Evolutionary conservation across 225 moss, liverwort and hornwort species (phyloP).

Genomic region (Neckera pumila): DNA sequence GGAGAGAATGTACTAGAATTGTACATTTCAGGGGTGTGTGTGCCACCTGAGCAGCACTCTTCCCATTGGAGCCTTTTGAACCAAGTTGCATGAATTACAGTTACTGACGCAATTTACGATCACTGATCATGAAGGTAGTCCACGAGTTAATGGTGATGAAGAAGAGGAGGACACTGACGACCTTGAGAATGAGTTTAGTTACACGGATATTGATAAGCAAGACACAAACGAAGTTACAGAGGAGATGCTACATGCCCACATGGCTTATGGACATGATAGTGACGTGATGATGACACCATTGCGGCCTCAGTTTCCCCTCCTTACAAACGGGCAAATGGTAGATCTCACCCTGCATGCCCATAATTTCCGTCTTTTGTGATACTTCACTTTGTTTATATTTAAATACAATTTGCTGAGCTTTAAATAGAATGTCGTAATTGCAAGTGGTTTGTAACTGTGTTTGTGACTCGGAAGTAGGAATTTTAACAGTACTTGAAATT

Average conservation of each 20-base stretch:
- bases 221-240: constrained; percentile 34
- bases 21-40: not conserved
- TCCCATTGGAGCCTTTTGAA: not conserved
- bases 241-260: constrained; percentile 38
- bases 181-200: constrained; percentile 66
- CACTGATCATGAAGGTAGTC: constrained; percentile 41
- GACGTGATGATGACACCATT: constrained; percentile 36
- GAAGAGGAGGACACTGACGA: constrained; percentile 79
- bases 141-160: constrained; percentile 62
- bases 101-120: not conserved
- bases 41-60: not conserved
- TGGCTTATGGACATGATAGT: constrained; percentile 38
- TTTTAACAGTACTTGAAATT: not conserved
- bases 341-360: not conserved
- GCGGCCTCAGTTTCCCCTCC: constrained; percentile 54
- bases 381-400: not conserved
- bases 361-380: not conserved
- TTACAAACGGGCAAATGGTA: constrained; percentile 56
- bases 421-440: not conserved
- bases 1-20: not conserved
- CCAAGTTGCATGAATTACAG: not conserved
- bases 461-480: not conserved
- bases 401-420: not conserved
- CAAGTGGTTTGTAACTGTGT: not conserved
- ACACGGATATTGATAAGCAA: constrained; percentile 20